phyloP scores from a whole-genome alignment of 371 early-diverging fungal species.

The Dipsacomyces acuminosporus region DNA sequence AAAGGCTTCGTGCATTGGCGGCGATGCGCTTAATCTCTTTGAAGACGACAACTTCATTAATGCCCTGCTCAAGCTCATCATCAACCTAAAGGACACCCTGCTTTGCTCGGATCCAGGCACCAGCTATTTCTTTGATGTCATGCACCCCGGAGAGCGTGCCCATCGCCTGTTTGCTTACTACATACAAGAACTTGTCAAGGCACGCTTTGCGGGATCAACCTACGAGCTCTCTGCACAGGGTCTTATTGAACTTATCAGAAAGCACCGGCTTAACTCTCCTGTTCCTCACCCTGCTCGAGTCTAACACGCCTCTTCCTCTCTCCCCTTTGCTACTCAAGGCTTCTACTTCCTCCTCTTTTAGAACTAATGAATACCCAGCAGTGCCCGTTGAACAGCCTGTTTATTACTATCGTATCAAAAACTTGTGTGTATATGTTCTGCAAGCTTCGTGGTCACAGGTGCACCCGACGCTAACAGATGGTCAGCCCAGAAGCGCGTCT shows the following conservation, averaged over 20 bases:
- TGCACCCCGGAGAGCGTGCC: constrained; percentile 4
- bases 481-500: neutral
- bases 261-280: neutral
- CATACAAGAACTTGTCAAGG: neutral
- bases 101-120: neutral
- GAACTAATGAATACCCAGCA: no score
- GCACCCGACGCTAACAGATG: neutral
- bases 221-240: neutral
- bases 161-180: constrained; percentile 2
- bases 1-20: constrained; percentile 17
- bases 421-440: neutral
- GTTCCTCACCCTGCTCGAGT: neutral
- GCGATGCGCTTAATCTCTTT: constrained; percentile 19
- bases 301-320: no score
- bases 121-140: constrained; percentile 5
- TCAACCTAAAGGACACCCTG: neutral
- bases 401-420: no score
- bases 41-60: constrained; percentile 5
- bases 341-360: no score
- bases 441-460: neutral
- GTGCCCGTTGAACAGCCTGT: no score
- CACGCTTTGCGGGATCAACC: neutral
- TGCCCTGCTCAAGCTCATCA: constrained; percentile 5
- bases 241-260: neutral
- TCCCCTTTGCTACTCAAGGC: no score